A percentile compares a stretch with the other conserved stretches of the same genome.
These are phyloP conservation scores for Pleurostoma richardsiae DNA, from an alignment of 2,329 filamentous ascomycete species.

Conservation along the genomic window DNA sequence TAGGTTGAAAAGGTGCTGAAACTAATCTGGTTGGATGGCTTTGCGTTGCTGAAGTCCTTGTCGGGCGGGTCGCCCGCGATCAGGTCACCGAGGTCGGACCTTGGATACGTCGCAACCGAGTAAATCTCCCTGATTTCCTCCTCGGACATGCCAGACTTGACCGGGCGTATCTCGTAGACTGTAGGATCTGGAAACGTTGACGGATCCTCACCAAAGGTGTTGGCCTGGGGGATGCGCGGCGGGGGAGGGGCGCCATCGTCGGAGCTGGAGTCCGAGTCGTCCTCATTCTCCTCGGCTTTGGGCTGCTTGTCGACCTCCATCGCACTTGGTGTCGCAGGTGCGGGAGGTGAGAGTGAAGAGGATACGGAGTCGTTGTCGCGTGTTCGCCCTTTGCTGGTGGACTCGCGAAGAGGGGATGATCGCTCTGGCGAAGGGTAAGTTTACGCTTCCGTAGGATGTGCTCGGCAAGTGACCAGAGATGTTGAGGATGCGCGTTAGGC, in stretches of 20 bases:
- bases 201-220: conserved; percentile 90
- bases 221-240: conserved; percentile 66
- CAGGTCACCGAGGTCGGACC: conserved; percentile 72
- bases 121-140: conserved; percentile 86
- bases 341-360: conserved; percentile 55
- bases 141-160: conserved; percentile 70
- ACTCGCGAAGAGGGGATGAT: conserved; percentile 48
- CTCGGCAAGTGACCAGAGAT: neutral
- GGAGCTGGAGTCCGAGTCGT: conserved; percentile 44
- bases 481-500: too few species aligned
- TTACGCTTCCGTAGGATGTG: neutral
- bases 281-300: conserved; percentile 31
- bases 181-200: conserved; percentile 89
- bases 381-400: conserved; percentile 38
- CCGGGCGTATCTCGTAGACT: conserved; percentile 82
- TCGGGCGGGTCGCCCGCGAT: conserved; percentile 88
- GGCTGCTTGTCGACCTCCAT: conserved; percentile 51
- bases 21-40: conserved; percentile 89
- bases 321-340: conserved; percentile 42
- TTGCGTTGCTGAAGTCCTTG: conserved; percentile 91
- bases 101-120: conserved; percentile 79
- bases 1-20: conserved; percentile 91
- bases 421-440: conserved; percentile 34
- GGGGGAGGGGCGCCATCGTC: conserved; percentile 57
- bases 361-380: conserved; percentile 51